These are phyloP conservation scores for Suillus paluster DNA, from an alignment of 768 basidiomycete genomes.

Conservation along the genomic window DNA sequence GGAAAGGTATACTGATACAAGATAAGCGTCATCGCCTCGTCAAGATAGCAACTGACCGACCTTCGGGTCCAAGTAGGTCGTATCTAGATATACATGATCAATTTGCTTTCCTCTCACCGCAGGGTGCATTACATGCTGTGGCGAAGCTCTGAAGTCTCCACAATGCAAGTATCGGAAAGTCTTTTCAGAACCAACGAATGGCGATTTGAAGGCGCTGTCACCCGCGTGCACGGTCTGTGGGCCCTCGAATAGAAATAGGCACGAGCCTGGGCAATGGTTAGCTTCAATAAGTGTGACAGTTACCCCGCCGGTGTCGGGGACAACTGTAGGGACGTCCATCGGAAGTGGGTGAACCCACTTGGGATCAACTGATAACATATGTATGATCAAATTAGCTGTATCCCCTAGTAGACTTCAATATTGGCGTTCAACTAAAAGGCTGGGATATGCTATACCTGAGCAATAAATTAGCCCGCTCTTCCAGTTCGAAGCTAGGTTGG, in stretches of 20 bases:
- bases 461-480: slow-evolving; percentile 94
- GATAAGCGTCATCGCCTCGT: slow-evolving; percentile 9
- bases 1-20: slow-evolving; percentile 83
- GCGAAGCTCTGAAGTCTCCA: slow-evolving; percentile 92
- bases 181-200: slow-evolving; percentile 67
- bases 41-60: slow-evolving; percentile 33
- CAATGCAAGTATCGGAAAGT: slow-evolving; percentile 93
- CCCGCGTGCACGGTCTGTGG: slow-evolving; percentile 88
- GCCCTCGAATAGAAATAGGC: slow-evolving; percentile 93
- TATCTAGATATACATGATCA: slow-evolving; percentile 92
- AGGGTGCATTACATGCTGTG: slow-evolving; percentile 85
- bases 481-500: slow-evolving; percentile 89
- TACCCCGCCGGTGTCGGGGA: slow-evolving; percentile 87
- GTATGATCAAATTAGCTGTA: slow-evolving; percentile 89
- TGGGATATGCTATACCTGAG: slow-evolving; percentile 49
- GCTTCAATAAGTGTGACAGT: slow-evolving; percentile 94
- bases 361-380: slow-evolving; percentile 87
- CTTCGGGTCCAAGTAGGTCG: slow-evolving; percentile 93
- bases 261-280: slow-evolving; percentile 98
- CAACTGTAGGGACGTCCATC: slow-evolving; percentile 70
- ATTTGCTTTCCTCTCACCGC: slow-evolving; percentile 79
- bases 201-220: slow-evolving; percentile 75
- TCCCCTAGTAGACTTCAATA: slow-evolving; percentile 46
- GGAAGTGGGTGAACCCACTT: slow-evolving; percentile 91
- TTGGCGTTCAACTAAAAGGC: neutral